Percentiles rank a stretch among this genome's conserved stretches.
Conservation (phyloP, 306 rosid genomes). For the Oemleria cerasiformis region DNA sequence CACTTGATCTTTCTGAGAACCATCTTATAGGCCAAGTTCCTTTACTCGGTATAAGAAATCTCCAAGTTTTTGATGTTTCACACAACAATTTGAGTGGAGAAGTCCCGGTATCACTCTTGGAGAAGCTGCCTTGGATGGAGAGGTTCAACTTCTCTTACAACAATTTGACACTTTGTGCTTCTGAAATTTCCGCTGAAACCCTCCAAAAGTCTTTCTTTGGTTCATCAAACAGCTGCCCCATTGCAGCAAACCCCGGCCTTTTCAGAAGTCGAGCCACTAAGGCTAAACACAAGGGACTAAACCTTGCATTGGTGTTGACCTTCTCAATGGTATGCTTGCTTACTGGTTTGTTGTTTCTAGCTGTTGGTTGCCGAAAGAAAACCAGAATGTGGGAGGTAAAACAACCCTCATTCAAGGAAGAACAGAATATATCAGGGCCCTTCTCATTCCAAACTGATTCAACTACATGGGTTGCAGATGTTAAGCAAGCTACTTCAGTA, state of each 20-base stretch:
- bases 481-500: constrained; percentile 90
- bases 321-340: constrained; percentile 70
- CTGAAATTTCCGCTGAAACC: constrained; percentile 46
- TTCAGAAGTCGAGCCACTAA: constrained; percentile 39
- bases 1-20: constrained; percentile 82
- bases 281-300: constrained; percentile 48
- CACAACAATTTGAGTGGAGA: constrained; percentile 78
- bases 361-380: constrained; percentile 80
- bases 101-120: constrained; percentile 51
- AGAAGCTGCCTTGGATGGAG: constrained; percentile 74
- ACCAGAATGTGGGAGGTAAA: constrained; percentile 72
- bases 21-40: constrained; percentile 72
- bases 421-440: constrained; percentile 84
- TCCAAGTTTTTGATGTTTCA: constrained; percentile 77
- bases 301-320: constrained; percentile 71
- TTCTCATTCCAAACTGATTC: constrained; percentile 96
- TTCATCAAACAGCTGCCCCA: constrained; percentile 72
- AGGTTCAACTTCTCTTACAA: constrained; percentile 87
- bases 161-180: constrained; percentile 74
- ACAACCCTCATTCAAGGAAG: constrained; percentile 74
- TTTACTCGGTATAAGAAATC: constrained; percentile 32
- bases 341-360: constrained; percentile 71
- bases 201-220: constrained; percentile 60
- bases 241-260: constrained; percentile 77
- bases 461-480: constrained; percentile 99